Percentiles rank a stretch among this genome's conserved stretches.
phyloP scores from a whole-genome alignment of 352 stramenopile genomes.

The Globisporangium rhizosaccharum region DNA sequence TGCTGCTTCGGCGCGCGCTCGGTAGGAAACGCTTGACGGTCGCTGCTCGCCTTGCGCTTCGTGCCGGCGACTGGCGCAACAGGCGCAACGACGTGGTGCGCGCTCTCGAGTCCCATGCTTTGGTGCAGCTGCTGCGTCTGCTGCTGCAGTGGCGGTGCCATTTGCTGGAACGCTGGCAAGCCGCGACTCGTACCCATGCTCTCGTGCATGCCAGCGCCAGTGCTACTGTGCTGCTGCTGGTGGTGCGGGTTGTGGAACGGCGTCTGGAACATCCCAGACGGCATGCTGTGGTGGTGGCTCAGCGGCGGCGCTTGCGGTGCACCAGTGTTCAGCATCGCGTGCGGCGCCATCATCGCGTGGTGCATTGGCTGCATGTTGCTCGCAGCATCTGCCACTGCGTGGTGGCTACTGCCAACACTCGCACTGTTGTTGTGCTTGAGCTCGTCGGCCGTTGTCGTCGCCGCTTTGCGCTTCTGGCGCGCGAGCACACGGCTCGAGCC shows the following conservation, averaged over 20 bases:
- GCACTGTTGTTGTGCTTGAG: conserved; percentile 14
- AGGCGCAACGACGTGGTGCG: neutral
- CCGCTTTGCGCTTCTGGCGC: conserved; percentile 80
- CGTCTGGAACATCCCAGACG: conserved; percentile 17
- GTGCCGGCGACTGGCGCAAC: conserved; percentile 19
- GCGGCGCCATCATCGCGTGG: conserved; percentile 25
- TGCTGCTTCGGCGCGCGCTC: conserved; percentile 19
- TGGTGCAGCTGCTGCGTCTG: conserved; percentile 22
- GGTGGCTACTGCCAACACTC: conserved; percentile 1
- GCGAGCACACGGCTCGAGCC: conserved; percentile 78
- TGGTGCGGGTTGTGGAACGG: conserved; percentile 16
- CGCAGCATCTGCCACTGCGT: conserved; percentile 1
- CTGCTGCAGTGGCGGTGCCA: conserved; percentile 10
- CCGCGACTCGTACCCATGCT: conserved; percentile 18
- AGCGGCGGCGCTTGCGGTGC: neutral
- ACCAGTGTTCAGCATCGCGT: conserved; percentile 8
- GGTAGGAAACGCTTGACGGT: conserved; percentile 13
- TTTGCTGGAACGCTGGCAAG: conserved; percentile 48
- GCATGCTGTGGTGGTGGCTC: conserved; percentile 21
- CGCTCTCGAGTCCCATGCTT: conserved; percentile 7
- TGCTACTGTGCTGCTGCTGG: conserved; percentile 6
- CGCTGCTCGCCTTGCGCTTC: conserved; percentile 42
- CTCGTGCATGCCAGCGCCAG: neutral
- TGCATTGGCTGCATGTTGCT: conserved; percentile 22
- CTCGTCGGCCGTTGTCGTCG: conserved; percentile 31